Base-by-base conservation (phyloP, 345 rosid genomes). In the Cochlearia excelsa region DNA sequence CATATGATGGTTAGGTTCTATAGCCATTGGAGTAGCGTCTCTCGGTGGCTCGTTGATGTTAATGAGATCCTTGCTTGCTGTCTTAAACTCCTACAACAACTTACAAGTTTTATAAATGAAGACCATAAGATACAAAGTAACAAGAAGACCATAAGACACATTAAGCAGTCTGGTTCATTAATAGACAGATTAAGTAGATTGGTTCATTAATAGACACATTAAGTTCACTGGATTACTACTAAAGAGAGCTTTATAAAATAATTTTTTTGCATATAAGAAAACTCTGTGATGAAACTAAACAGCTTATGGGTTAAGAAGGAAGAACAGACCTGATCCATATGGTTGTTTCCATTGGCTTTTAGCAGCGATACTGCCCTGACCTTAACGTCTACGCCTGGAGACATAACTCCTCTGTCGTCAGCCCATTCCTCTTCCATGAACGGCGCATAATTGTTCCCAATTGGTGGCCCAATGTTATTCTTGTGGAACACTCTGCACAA, bases 391-490 rank as follows among this genome's bases (percentile, higher is more conserved):
- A 74, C 76, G 52, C 96, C 87, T 6, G 93, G 96, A 65, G 81
- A 41, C 56, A 85, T 54, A 69, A 80, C 74, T 52, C 63, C 53
- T 49, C 50, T 55, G 34, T 35, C 79, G 79, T 85, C 90, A 63
- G 81, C 79, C 92, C 93, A 85, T 74, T 88, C 93, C 64, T 82
- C 96, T 66, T 88, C 93, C 39, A 82, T 23, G 50, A 85, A 88
- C 1, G 90, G 93, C 1, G 96, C 96, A 72, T 88, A 85, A 6
- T 88, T 79, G 61, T 80, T 83, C 68, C 86, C 96, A 57, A 72
- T 86, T 31, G 96, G 98, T 28, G 98, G 95, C 62, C 98, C 98
- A 53, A 88, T 83, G 64, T 84, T 83, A 63, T 79, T 90, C 23
- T 16, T 16, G 23, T 16, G 23, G 23, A 16, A 16, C 23, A 16